Conservation (phyloP, 768 basidiomycete genomes). For the Neoboletus subvelutipes region DNA sequence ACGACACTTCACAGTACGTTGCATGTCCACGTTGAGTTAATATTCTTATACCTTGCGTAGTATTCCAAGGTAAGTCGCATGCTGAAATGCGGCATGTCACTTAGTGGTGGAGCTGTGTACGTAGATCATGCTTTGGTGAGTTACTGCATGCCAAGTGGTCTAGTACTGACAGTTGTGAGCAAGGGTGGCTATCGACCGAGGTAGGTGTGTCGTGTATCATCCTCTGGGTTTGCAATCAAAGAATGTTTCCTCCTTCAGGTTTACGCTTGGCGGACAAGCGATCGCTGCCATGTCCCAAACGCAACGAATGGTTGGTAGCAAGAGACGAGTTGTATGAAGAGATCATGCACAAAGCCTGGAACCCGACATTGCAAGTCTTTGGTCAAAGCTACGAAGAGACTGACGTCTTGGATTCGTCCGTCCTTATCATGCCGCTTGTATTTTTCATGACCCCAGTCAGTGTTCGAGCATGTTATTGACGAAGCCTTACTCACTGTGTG, state of each 20-base stretch:
- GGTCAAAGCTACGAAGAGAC: constrained; percentile 91
- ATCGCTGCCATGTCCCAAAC: constrained; percentile 80
- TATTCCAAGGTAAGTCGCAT: constrained; percentile 69
- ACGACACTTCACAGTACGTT: constrained; percentile 78
- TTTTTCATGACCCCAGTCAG: constrained; percentile 85
- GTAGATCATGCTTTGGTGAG: constrained; percentile 88
- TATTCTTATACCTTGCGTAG: constrained; percentile 32
- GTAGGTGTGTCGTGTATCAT: constrained; percentile 30
- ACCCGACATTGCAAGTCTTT: constrained; percentile 64
- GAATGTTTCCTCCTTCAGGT: constrained; percentile 37
- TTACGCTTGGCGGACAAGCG: constrained; percentile 94
- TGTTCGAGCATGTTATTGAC: constrained; percentile 7
- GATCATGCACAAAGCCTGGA: constrained; percentile 88
- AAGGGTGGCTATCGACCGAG: constrained; percentile 95
- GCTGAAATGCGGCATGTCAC: neutral
- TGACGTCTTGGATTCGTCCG: constrained; percentile 78
- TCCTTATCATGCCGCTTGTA: constrained; percentile 89
- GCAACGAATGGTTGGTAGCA: constrained; percentile 66
- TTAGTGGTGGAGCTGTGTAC: constrained; percentile 5
- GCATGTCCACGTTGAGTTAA: neutral
- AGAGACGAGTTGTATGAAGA: constrained; percentile 91
- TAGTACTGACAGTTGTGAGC: constrained; percentile 1
- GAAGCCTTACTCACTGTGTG: neutral
- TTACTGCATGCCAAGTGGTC: neutral
- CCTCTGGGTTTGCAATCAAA: neutral